Evolutionary conservation across 176 grass and related monocot species (phyloP).

Genomic region (Secale cereale): DNA sequence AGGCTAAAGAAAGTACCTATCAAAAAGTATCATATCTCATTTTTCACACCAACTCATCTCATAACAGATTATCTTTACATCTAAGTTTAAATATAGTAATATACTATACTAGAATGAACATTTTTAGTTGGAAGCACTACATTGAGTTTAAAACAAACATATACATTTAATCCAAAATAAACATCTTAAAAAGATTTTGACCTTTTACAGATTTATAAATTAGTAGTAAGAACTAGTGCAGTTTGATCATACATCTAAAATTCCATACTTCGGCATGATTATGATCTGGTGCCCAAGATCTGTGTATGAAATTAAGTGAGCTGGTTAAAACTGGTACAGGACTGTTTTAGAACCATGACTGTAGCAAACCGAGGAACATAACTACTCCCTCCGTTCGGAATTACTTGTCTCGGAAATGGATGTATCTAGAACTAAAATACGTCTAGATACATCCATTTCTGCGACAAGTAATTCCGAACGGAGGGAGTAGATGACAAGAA

Average conservation of each 20-base stretch:
- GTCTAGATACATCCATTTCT: no score
- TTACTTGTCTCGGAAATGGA: no score
- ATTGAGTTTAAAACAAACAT: constrained; percentile 14
- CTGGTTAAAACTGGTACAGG: neutral
- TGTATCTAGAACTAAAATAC: no score
- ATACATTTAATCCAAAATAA: neutral
- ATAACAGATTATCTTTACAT: constrained; percentile 11
- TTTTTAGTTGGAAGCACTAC: neutral
- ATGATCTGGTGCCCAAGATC: neutral
- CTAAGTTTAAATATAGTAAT: neutral
- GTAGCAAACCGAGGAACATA: constrained; percentile 3
- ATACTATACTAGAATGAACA: neutral
- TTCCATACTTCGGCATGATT: constrained; percentile 4
- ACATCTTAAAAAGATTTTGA: neutral
- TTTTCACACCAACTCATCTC: neutral
- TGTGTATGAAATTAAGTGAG: neutral
- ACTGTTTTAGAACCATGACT: neutral
- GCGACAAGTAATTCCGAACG: no score
- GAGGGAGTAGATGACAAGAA: constrained; percentile 9
- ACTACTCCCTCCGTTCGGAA: no score
- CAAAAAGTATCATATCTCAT: neutral
- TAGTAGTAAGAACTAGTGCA: neutral
- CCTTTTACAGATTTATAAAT: neutral
- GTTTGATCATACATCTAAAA: constrained; percentile 4
- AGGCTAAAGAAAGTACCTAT: neutral